Evolutionary conservation across 1,284 basidiomycete genomes (phyloP), one percentile per base, ranked within the genome.

Genomic region (Gymnopus androsaceus): DNA sequence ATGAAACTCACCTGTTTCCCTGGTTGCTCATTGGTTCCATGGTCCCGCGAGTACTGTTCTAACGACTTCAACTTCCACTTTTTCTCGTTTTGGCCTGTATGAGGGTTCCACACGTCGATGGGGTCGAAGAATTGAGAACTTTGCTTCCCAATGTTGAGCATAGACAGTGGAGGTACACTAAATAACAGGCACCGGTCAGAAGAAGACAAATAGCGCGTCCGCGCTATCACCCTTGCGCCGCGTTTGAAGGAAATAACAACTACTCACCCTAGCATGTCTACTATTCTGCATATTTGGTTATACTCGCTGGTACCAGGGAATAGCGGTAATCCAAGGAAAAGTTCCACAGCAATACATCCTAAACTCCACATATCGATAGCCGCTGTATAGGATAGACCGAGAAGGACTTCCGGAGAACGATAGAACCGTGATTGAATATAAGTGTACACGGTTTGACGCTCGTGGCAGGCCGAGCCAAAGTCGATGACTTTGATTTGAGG

Each of bases 341-440:
- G 83, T 72, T 99, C 96, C 38, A 98, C 96, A 3, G 95, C 96
- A 60, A 99, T 99, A 66, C 94, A 95, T 2, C 94, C 94, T 55
- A 96, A 72, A 25, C 91, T 94, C 94, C 94, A 96, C 91, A 96
- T 94, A 70, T 96, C 94, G 71, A 96, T 96, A 19, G 94, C 82
- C 14, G 94, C 88, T 31, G 90, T 95, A 72, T 99, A 99, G 3
- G 95, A 89, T 68, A 98, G 84, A 21, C 95, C 95, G 21, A 99
- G 81, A 14, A 99, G 80, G 25, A 99, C 97, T 75, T 99, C 97
- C 4, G 96, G 97, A 3, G 94, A 97, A 38, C 97, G 92, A 71
- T 99, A 99, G 77, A 99, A 99, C 48, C 96, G 85, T 8, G 95
- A 98, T 70, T 99, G 96, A 69, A 99, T 99, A 75, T 99, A 99